Evolutionary conservation across 148 eudicot species (phyloP).

Genomic region (Silene latifolia): DNA sequence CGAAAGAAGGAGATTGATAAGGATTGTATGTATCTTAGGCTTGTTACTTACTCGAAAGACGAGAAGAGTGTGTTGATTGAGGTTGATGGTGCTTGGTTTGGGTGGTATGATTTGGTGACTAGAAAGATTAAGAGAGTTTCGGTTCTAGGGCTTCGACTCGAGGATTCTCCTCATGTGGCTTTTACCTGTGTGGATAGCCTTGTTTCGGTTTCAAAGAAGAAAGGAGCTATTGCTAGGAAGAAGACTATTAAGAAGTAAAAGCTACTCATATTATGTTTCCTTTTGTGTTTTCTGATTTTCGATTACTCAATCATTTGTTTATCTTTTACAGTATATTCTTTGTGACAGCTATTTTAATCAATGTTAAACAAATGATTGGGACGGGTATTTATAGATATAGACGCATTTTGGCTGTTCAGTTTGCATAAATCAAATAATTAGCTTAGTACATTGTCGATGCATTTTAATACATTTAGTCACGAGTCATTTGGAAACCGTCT

Average conservation of each 20-base stretch:
- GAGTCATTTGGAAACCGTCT: no score
- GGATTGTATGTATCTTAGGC: not conserved
- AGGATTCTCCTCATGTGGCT: not conserved
- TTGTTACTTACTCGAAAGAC: not conserved
- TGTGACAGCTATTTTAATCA: no score
- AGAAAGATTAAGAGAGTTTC: not conserved
- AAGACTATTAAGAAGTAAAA: not conserved
- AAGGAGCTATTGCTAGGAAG: no score
- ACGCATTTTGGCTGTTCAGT: no score
- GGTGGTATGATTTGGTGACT: slow-evolving; percentile 20
- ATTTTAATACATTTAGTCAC: no score
- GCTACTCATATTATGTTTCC: not conserved
- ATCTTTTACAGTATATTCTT: no score
- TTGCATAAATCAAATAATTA: no score
- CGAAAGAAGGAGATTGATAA: not conserved
- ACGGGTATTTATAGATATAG: no score
- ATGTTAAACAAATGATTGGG: no score
- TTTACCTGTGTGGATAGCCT: slow-evolving; percentile 3
- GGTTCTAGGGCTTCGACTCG: not conserved
- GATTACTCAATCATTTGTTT: no score
- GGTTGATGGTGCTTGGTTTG: not conserved
- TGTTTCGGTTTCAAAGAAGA: slow-evolving; percentile 9
- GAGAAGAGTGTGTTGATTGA: not conserved
- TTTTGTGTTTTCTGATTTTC: no score
- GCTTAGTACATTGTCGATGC: no score